Evolutionary conservation across 805 yeast genomes (phyloP).

Genomic region (Cyberlindnera sargentensis): DNA sequence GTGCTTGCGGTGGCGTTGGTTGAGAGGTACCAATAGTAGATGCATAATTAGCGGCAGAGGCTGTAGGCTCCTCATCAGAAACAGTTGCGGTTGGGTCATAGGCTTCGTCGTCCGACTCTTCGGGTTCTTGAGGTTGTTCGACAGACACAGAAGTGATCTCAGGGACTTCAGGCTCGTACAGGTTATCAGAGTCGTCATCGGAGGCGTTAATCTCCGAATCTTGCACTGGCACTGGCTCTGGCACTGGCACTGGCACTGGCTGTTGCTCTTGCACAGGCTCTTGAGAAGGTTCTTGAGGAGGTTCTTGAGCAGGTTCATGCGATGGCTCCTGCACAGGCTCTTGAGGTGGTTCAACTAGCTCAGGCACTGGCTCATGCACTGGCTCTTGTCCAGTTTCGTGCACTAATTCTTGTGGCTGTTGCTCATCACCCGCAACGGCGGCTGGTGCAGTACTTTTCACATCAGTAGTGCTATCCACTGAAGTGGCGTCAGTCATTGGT

Average conservation of each 20-base stretch:
- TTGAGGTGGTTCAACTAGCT: too few relatives aligned
- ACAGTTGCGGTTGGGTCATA: conserved; percentile 12
- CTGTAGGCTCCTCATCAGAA: conserved; percentile 14
- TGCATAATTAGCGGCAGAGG: neutral
- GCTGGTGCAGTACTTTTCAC: too few relatives aligned
- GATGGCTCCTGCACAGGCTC: too few relatives aligned
- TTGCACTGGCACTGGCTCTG: too few relatives aligned
- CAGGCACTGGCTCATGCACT: neutral
- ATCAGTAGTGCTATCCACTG: too few relatives aligned
- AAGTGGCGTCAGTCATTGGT: too few relatives aligned
- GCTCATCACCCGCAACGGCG: neutral
- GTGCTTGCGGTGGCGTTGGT: neutral
- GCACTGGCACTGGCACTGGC: too few relatives aligned
- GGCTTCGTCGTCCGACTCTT: conserved; percentile 10
- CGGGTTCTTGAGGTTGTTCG: neutral
- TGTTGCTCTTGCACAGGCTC: too few relatives aligned
- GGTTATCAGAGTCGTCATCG: conserved; percentile 4
- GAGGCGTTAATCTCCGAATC: too few relatives aligned
- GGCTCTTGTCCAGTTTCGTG: neutral
- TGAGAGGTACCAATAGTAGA: conserved; percentile 4
- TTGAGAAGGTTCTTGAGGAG: too few relatives aligned
- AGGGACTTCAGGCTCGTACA: neutral
- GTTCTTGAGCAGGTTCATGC: too few relatives aligned
- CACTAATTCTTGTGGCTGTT: neutral
- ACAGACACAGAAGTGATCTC: neutral